phyloP scores from a whole-genome alignment of 1,284 basidiomycete species.

The Marasmius oreades region DNA sequence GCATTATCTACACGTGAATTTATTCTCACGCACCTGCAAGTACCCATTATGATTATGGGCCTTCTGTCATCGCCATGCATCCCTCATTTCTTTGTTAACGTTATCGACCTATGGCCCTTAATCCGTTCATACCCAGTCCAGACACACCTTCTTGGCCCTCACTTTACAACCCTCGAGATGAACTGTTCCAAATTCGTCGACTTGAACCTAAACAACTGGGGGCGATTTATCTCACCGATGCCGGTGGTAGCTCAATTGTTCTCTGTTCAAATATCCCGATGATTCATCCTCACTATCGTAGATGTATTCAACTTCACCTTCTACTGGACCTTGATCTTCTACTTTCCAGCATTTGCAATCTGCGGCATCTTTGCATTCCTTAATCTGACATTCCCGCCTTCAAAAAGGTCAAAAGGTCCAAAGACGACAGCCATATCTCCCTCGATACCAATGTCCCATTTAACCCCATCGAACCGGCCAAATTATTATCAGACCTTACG shows the following conservation, averaged over 20 bases:
- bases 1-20: no score
- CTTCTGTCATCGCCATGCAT: no score
- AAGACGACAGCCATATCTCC: neutral
- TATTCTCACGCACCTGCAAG: no score
- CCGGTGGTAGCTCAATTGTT: slow-evolving; percentile 30
- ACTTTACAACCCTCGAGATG: slow-evolving; percentile 49
- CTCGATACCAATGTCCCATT: neutral
- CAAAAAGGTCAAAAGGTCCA: slow-evolving; percentile 4
- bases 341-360: slow-evolving; percentile 65
- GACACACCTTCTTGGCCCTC: slow-evolving; percentile 47
- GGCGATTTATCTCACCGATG: slow-evolving; percentile 42
- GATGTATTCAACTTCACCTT: slow-evolving; percentile 83
- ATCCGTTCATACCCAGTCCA: neutral
- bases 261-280: neutral
- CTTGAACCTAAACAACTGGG: slow-evolving; percentile 36
- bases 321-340: slow-evolving; percentile 80
- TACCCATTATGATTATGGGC: no score
- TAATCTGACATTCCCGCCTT: slow-evolving; percentile 59
- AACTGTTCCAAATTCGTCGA: slow-evolving; percentile 41
- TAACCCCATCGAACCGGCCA: neutral
- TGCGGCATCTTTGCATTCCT: slow-evolving; percentile 70
- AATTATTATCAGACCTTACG: slow-evolving; percentile 11
- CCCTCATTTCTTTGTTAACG: neutral
- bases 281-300: slow-evolving; percentile 25
- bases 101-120: neutral